Percentiles rank a stretch among this genome's conserved stretches.
These are phyloP conservation scores for Tephrocybe sp. DNA, from an alignment of 768 basidiomycete species.

Conservation along the genomic window DNA sequence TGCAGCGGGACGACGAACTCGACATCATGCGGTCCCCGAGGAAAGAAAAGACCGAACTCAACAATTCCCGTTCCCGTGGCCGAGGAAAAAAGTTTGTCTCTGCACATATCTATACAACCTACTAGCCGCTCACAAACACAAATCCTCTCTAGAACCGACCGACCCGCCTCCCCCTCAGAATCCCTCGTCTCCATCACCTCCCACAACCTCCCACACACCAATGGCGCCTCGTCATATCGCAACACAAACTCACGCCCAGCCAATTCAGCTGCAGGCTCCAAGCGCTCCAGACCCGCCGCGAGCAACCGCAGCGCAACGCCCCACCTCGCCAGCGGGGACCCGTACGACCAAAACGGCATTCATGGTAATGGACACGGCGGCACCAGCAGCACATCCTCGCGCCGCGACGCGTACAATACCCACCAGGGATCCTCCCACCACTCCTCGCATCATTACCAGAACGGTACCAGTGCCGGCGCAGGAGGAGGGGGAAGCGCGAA, in stretches of 20 bases:
- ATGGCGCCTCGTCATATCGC: constrained; percentile 23
- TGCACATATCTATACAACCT: constrained; percentile 8
- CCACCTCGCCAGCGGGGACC: constrained; percentile 30
- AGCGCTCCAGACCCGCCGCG: constrained; percentile 41
- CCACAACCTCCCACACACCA: constrained; percentile 45
- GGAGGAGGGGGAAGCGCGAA: not conserved
- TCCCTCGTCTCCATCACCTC: constrained; percentile 72
- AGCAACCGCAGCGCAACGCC: constrained; percentile 39
- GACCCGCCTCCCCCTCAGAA: constrained; percentile 68
- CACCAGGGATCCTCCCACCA: constrained; percentile 50
- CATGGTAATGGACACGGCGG: constrained; percentile 11
- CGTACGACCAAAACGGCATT: constrained; percentile 27
- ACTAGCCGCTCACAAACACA: not conserved
- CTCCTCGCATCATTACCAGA: constrained; percentile 46
- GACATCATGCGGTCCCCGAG: constrained; percentile 60
- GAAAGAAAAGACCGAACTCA: constrained; percentile 53
- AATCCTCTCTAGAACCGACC: constrained; percentile 47
- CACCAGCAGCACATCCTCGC: constrained; percentile 13
- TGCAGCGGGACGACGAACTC: constrained; percentile 58
- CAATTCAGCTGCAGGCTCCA: constrained; percentile 21
- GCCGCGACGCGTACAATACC: constrained; percentile 41
- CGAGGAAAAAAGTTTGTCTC: constrained; percentile 59
- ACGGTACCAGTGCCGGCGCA: constrained; percentile 2
- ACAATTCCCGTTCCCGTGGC: constrained; percentile 42
- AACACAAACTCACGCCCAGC: constrained; percentile 12